A percentile compares a stretch with the other conserved stretches of the same genome.
These are phyloP conservation scores for Paraphaeosphaeria minitans DNA, from an alignment of 2,329 filamentous ascomycete genomes.

Conservation along the genomic window DNA sequence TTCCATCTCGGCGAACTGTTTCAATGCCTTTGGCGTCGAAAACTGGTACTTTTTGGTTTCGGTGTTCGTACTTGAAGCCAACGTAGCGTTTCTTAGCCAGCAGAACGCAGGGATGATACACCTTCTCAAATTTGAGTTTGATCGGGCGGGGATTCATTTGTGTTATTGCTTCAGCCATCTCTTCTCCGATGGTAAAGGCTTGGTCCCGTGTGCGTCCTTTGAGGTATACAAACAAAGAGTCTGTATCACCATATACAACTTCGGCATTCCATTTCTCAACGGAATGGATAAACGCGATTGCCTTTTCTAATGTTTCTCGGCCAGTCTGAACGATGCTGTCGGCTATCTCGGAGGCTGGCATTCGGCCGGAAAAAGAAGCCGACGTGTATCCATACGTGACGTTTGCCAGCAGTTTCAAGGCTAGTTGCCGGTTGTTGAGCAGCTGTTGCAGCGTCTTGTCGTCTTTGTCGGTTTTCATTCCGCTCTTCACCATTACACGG, in stretches of 20 bases:
- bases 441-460: conserved; percentile 85
- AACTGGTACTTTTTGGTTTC: conserved; percentile 75
- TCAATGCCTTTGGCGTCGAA: conserved; percentile 99
- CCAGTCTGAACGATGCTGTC: conserved; percentile 98
- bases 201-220: conserved; percentile 85
- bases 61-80: conserved; percentile 92
- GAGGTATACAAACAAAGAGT: conserved; percentile 89
- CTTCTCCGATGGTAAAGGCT: conserved; percentile 89
- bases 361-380: conserved; percentile 92
- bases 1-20: conserved; percentile 92
- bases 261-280: conserved; percentile 88
- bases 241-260: conserved; percentile 97
- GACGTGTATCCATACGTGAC: conserved; percentile 99
- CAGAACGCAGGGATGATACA: conserved; percentile 93
- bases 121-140: conserved; percentile 98
- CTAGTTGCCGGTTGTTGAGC: conserved; percentile 90
- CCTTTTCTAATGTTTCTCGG: conserved; percentile 90
- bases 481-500: conserved; percentile 94
- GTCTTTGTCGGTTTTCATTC: conserved; percentile 92
- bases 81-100: conserved; percentile 98
- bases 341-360: conserved; percentile 97
- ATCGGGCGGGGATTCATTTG: conserved; percentile 87
- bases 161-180: conserved; percentile 87
- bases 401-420: conserved; percentile 95
- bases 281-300: conserved; percentile 90